Evolutionary conservation across 768 basidiomycete species (phyloP), one percentile per base, ranked within the genome.

Genomic region (Boletus reticulatus): DNA sequence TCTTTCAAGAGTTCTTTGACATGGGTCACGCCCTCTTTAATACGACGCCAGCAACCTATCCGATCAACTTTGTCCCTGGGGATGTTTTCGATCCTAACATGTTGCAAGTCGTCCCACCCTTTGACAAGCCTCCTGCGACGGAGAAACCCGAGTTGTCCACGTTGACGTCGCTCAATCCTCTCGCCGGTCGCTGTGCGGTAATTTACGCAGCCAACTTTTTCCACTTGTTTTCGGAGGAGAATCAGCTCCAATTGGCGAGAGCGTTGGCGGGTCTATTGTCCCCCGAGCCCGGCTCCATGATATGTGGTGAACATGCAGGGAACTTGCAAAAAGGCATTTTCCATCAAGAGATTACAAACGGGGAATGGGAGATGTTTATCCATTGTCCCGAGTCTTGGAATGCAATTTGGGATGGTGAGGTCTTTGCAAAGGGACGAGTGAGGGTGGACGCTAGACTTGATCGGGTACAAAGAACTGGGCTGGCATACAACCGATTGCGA

Each of bases 11-110:
- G 4, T 87, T 82, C 56, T 82, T 81, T 79, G 72, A 80, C 2
- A 67, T 80, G 8, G 84, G 85, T 1, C 84, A 88, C 53, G 75
- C 79, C 31, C 73, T 89, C 17, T 89, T 87, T 74, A 79, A 67
- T 41, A 77, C 80, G 3, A 82, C 79, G 0, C 76, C 79, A 0
- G 75, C 75, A 41, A 72, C 77, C 0, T 87, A 83, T 62, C 81
- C 83, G 0, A 39, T 16, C 76, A 66, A 68, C 0, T 85, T 88
- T 64, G 53, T 88, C 24, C 61, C 74, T 2, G 87, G 86, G 1
- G 79, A 88, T 54, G 74, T 70, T 0, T 79, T 88, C 38, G 77
- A 85, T 52, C 66, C 76, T 13, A 51, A 62, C 0, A 68, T 80
- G 27, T 73, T 87, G 22, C 55, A 55, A 11, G 70, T 75, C 7